Evolutionary conservation across 371 early-diverging fungal species (phyloP).

Genomic region (Amoeboaphelidium occidentale): DNA sequence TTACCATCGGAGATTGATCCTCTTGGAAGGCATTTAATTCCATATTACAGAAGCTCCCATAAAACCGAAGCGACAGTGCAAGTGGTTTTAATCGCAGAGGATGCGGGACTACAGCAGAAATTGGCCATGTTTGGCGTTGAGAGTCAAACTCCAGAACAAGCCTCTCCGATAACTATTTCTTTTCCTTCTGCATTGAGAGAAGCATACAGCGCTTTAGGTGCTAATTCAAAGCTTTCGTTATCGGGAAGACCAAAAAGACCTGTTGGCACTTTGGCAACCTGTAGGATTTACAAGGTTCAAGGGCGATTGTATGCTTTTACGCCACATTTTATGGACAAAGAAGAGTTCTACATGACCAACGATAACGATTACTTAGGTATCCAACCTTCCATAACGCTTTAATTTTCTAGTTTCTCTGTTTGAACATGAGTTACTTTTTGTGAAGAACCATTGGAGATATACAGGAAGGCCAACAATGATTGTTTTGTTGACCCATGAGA

Average conservation of each 20-base stretch:
- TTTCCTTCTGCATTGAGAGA: constrained; percentile 54
- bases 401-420: constrained; percentile 27
- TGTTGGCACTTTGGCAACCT: constrained; percentile 46
- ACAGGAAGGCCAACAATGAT: constrained; percentile 61
- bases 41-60: constrained; percentile 10
- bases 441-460: constrained; percentile 43
- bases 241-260: constrained; percentile 50
- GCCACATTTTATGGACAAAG: constrained; percentile 66
- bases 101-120: constrained; percentile 33
- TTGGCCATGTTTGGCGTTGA: constrained; percentile 49
- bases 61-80: constrained; percentile 34
- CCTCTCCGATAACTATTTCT: constrained; percentile 40
- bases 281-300: constrained; percentile 51
- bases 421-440: constrained; percentile 49
- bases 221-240: constrained; percentile 44
- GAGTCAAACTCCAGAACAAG: constrained; percentile 41
- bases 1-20: constrained; percentile 62
- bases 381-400: no score
- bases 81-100: constrained; percentile 50
- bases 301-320: constrained; percentile 62
- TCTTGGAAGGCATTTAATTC: constrained; percentile 37
- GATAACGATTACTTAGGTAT: constrained; percentile 43
- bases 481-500: constrained; percentile 43
- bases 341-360: constrained; percentile 54
- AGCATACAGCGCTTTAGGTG: constrained; percentile 43